These are phyloP conservation scores for California macrophylla DNA, from an alignment of 441 rosid genomes.

Conservation along the genomic window DNA sequence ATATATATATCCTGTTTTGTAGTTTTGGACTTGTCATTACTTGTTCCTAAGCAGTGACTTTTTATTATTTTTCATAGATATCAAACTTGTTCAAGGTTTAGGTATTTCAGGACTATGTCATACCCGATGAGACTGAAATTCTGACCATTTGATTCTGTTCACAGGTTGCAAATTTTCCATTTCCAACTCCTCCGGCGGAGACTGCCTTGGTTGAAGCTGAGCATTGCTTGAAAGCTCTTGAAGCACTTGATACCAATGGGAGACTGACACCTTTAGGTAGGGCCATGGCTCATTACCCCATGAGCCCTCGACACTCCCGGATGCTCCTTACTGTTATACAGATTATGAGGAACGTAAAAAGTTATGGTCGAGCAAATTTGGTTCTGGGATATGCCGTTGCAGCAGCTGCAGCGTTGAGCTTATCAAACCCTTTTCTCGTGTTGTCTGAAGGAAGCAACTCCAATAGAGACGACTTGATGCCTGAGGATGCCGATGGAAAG, in stretches of 20 bases:
- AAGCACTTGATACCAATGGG: constrained; percentile 56
- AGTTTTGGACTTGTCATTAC: not conserved
- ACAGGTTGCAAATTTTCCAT: constrained; percentile 78
- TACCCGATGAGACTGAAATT: too few species aligned
- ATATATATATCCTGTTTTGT: not conserved
- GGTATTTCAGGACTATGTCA: too few species aligned
- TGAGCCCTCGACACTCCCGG: constrained; percentile 87
- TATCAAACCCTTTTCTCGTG: constrained; percentile 51
- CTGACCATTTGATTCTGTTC: too few species aligned
- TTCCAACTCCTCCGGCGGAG: constrained; percentile 69
- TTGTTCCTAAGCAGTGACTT: too few species aligned
- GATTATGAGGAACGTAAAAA: constrained; percentile 35
- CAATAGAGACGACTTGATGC: constrained; percentile 21
- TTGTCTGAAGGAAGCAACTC: constrained; percentile 36
- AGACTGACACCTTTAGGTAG: constrained; percentile 64
- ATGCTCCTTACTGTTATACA: constrained; percentile 76
- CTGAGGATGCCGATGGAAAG: constrained; percentile 20
- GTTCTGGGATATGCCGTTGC: constrained; percentile 52
- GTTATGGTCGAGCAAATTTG: constrained; percentile 46
- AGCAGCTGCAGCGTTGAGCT: constrained; percentile 54
- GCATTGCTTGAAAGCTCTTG: constrained; percentile 54
- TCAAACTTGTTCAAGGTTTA: too few species aligned
- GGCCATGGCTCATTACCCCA: constrained; percentile 76
- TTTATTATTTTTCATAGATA: too few species aligned
- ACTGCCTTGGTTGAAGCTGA: constrained; percentile 58